Conservation (phyloP, 1,139 yeast species). For the Taphrina pruni region DNA sequence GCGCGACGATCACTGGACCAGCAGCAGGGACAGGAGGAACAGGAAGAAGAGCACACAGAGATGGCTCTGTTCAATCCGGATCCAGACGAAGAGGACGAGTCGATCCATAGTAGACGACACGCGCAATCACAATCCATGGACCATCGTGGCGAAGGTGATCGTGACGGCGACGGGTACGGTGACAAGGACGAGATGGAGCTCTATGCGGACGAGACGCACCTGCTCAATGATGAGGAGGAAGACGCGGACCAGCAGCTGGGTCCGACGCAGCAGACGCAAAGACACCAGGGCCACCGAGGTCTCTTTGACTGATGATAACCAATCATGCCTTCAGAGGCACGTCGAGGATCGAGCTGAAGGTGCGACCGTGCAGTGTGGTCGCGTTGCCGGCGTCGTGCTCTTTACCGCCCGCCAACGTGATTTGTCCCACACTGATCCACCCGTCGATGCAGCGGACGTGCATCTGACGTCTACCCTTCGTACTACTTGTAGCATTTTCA, state of each 20-base stretch:
- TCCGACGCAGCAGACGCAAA: conserved; percentile 43
- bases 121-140: no score
- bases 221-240: conserved; percentile 11
- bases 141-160: no score
- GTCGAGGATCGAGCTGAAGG: neutral
- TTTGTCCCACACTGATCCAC: conserved; percentile 22
- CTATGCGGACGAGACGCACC: conserved; percentile 28
- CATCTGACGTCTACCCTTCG: neutral
- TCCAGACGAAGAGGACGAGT: conserved; percentile 22
- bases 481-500: neutral
- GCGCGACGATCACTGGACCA: no score
- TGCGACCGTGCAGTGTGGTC: conserved; percentile 13
- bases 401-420: conserved; percentile 30
- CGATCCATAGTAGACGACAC: neutral
- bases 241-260: conserved; percentile 13
- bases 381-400: conserved; percentile 23
- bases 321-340: no score
- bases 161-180: neutral
- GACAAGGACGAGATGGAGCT: conserved; percentile 22
- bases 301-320: conserved; percentile 32
- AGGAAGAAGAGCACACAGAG: neutral
- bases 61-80: conserved; percentile 25
- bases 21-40: neutral
- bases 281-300: conserved; percentile 23
- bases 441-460: conserved; percentile 19